Evolutionary conservation across 192 early-diverging fungal genomes (phyloP), one percentile per base, ranked within the genome.

Genomic region (Coemansia sp.): DNA sequence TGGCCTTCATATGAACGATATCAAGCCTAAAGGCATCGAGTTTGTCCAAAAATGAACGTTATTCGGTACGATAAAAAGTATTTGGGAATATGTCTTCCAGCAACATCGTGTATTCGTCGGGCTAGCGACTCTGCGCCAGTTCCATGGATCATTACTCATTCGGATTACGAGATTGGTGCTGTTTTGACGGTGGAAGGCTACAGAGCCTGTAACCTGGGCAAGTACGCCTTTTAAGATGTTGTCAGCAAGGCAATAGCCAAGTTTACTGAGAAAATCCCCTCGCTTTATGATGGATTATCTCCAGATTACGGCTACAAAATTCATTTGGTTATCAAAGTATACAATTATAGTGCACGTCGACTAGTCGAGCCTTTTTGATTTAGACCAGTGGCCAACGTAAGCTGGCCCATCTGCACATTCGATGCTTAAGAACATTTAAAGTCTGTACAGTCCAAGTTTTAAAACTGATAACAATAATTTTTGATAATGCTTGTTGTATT

Each of bases 381-480:
- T 33, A 8, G 26, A 11, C 49, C 31, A 5, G 49, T 50, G 15
- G 30, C 30, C n/a, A 36, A 35, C 11, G 49, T 50, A 9, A 50
- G 31, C 49, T 50, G 49, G 49, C 30, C 49, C n/a, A 33, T 36
- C 16, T 50, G 49, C 49, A 16, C 9, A 16, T 50, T 50, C 10
- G 31, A 50, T 33, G n/a, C 14, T 0, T 0, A 14, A 9, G 19
- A 21, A 48, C 21, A 23, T 13, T 23, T 48, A 48, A 23, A 13
- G 13, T 12, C 14, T 8, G 18, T 11, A 21, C 20, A 39, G 37
- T 6, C 37, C 37, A 39, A 10, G 14, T 10, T 39, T 39, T 10
- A 39, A 39, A 26, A 4, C 23, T 4, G 23, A 26, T 4, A 26
- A 26, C 23, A 26, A n/a, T n/a, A n/a, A n/a, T n/a, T n/a, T n/a